Base-by-base conservation (phyloP, 306 rosid genomes). In the Ammopiptanthus mongolicus region DNA sequence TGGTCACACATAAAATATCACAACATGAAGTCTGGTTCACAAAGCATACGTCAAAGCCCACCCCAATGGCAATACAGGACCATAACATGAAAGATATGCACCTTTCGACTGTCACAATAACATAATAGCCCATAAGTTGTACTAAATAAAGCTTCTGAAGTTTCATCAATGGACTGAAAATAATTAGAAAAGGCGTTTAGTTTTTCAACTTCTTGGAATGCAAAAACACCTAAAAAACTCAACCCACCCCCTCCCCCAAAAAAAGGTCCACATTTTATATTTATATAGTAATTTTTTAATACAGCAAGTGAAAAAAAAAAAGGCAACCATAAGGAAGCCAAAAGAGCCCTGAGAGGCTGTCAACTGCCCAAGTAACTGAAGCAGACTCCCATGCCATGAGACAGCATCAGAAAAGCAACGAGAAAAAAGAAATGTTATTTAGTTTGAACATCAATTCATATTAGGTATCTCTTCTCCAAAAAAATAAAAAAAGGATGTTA, bases 381-480 rank as follows among this genome's bases (percentile, higher is more conserved):
- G 21, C 68, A 42, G 12, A 22, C 48, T 17, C 39, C 34, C 29
- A 21, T 65, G 51, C 39, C 71, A 46, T 28, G 59, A 73, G 50
- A 7, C 19, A 19, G 59, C 47, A 44, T 56, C 22, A 55, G 14
- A 31, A 60, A 13, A 70, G 58, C 59, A 52, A 21, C 11, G 39
- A 65, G 21, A 71, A 11, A 57, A 37, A 23, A 14, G 68, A 80
- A 61, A 41, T 69, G 50, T 7, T 31, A 59, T 55, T 21, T 18
- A 75, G 56, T 57, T 37, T 23, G 70, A 29, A 4, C 22, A 64
- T 61, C 41, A 6, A 28, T 33, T 58, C 50, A 25, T 53, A 15
- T 42, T 53, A 61, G 41, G 47, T n/a, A 47, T 77, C 73, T 58
- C 21, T 72, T 51, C 73, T 60, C 55, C 69, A 71, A 34, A 53